Base-by-base conservation (phyloP, 2,329 filamentous ascomycete species). In the Clathrospora elynae region DNA sequence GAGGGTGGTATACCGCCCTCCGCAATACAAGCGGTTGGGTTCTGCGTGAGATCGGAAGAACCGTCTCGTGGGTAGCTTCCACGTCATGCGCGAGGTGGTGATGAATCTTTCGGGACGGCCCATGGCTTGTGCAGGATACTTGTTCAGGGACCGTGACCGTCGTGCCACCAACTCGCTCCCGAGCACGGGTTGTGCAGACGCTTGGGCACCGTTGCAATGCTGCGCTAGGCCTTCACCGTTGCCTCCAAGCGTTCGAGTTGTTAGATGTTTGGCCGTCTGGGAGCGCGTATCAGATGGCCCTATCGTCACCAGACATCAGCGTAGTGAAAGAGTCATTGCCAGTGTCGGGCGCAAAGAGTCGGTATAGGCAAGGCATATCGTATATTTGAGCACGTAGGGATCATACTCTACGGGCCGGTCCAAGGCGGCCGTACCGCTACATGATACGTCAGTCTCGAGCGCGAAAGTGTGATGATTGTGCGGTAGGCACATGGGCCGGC, bases 341-440 rank as follows among this genome's bases (percentile, higher is more conserved):
- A 22, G 24, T 17, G 25, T 42, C 25, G 34, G 13, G 30, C 42
- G 45, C 36, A 28, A 26, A 50, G 39, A 46, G 42, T 51, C 23
- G 50, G 41, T 56, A 53, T 57, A 55, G 45, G 35, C 34, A 35
- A 45, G 42, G 35, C 35, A 40, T 44, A 42, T 49, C 32, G 46
- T 40, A 51, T 36, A 23, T 37, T 35, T 36, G 24, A 42, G 40
- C 24, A 39, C 38, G 45, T 34, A 43, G 35, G 42, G 45, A 52
- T 45, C 29, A 49, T 57, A 40, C 49, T 57, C 52, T 54, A 52
- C 57, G 57, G 60, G 49, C 57, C 59, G 59, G 57, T 53, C 51
- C 50, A 35, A 48, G 32, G 39, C 39, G 36, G 50, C 47, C 35
- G 46, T 45, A 57, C 55, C 46, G 49, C 51, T 40, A 42, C 32